phyloP scores from a whole-genome alignment of 805 yeast genomes.

The Saitoella complicata region DNA sequence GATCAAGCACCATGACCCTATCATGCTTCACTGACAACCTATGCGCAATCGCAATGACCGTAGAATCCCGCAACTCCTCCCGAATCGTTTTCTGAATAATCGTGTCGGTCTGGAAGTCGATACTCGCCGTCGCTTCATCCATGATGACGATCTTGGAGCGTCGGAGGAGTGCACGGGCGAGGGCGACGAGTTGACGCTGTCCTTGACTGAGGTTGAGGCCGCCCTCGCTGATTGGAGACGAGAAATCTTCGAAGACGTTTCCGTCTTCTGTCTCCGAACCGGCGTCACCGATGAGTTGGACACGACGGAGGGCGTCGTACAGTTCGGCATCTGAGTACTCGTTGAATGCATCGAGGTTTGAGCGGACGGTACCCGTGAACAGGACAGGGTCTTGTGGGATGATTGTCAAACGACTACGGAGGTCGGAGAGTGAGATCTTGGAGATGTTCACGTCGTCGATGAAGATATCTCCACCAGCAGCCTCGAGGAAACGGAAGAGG shows the following conservation, averaged over 20 bases:
- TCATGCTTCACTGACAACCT: conserved; percentile 52
- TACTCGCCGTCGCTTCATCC: conserved; percentile 67
- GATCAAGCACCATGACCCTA: conserved; percentile 62
- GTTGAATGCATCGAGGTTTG: conserved; percentile 47
- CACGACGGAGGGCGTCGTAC: conserved; percentile 14
- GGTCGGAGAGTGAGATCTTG: conserved; percentile 36
- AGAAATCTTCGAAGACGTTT: conserved; percentile 20
- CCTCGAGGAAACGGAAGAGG: conserved; percentile 32
- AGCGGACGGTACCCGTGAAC: conserved; percentile 45
- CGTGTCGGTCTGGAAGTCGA: conserved; percentile 56
- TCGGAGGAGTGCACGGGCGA: conserved; percentile 57
- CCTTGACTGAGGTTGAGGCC: conserved; percentile 59
- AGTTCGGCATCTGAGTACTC: conserved; percentile 32
- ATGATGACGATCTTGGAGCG: conserved; percentile 42
- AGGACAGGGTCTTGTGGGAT: conserved; percentile 59
- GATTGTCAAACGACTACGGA: conserved; percentile 41
- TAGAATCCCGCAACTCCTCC: conserved; percentile 42
- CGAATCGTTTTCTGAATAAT: conserved; percentile 46
- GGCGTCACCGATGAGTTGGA: conserved; percentile 4
- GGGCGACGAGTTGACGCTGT: conserved; percentile 51
- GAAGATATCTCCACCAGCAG: conserved; percentile 32
- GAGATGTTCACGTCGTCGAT: conserved; percentile 43
- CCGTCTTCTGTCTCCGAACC: conserved; percentile 15
- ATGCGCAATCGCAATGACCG: conserved; percentile 60
- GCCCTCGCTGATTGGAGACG: conserved; percentile 44